Conservation (phyloP, 2,329 filamentous ascomycete genomes). For the Phialophora verrucosa region DNA sequence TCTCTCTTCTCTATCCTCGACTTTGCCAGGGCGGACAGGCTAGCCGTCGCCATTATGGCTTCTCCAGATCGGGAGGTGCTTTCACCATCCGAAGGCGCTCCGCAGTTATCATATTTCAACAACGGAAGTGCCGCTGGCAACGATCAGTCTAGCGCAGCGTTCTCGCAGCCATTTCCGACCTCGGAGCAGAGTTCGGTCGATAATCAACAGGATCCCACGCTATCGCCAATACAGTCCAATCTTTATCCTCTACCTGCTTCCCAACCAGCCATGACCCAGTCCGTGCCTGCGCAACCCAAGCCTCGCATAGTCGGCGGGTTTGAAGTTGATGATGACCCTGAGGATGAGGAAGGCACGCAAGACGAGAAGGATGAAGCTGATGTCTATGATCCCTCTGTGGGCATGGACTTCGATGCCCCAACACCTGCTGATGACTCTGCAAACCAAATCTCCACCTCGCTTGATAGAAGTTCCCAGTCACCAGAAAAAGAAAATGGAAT, state of each 20-base stretch:
- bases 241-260: constrained; percentile 34
- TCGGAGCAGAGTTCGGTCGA: constrained; percentile 30
- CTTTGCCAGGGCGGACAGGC: constrained; percentile 4
- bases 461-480: constrained; percentile 60
- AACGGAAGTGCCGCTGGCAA: constrained; percentile 5
- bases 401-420: constrained; percentile 35
- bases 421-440: constrained; percentile 35
- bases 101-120: constrained; percentile 21
- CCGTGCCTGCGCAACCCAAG: constrained; percentile 50
- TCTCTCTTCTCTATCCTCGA: constrained; percentile 3
- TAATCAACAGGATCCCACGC: constrained; percentile 32
- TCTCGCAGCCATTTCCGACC: constrained; percentile 16
- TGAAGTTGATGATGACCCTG: constrained; percentile 67
- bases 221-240: constrained; percentile 37
- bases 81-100: constrained; percentile 17
- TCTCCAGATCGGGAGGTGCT: constrained; percentile 20
- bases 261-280: constrained; percentile 26
- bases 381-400: constrained; percentile 40
- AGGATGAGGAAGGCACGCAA: constrained; percentile 48
- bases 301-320: constrained; percentile 61
- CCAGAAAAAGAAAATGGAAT: constrained; percentile 61
- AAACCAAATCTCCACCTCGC: constrained; percentile 21
- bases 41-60: constrained; percentile 21
- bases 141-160: constrained; percentile 6
- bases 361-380: constrained; percentile 40